phyloP scores from a whole-genome alignment of 2,329 filamentous ascomycete species.

The Triangularia verruculosa region DNA sequence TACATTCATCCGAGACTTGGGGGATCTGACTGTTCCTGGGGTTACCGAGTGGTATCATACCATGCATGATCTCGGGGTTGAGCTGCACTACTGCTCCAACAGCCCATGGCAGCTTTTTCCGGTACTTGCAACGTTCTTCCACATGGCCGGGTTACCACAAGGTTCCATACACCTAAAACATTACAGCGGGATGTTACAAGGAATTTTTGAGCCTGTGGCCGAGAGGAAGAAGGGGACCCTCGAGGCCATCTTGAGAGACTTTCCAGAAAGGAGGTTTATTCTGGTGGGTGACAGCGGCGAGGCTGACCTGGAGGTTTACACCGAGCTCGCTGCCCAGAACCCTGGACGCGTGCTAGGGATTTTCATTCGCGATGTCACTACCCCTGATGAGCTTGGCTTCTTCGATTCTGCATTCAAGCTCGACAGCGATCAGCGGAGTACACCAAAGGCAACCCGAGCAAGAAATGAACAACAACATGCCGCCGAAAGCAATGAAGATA shows the following conservation, averaged over 20 bases:
- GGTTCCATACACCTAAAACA: constrained; percentile 95
- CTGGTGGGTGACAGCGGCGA: constrained; percentile 95
- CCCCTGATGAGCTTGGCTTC: constrained; percentile 67
- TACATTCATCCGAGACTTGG: constrained; percentile 84
- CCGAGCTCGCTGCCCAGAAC: constrained; percentile 81
- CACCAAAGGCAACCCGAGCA: constrained; percentile 16
- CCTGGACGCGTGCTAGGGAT: constrained; percentile 80
- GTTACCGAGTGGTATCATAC: constrained; percentile 85
- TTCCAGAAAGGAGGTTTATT: constrained; percentile 84
- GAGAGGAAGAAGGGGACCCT: constrained; percentile 89
- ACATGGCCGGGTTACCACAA: constrained; percentile 71
- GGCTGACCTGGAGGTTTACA: constrained; percentile 95
- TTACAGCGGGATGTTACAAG: constrained; percentile 94
- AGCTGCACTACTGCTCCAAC: constrained; percentile 97
- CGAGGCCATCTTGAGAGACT: constrained; percentile 81
- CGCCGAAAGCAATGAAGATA: neutral
- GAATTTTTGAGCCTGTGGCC: constrained; percentile 95
- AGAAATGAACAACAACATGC: neutral
- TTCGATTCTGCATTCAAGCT: constrained; percentile 58
- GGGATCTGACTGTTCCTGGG: constrained; percentile 78
- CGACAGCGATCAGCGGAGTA: constrained; percentile 7
- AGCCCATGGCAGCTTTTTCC: constrained; percentile 98
- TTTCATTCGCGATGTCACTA: constrained; percentile 95
- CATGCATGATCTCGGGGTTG: constrained; percentile 76
- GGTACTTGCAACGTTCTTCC: constrained; percentile 81